Evolutionary conservation across 2,329 filamentous ascomycete genomes (phyloP).

Genomic region (Aspergillus sp.): DNA sequence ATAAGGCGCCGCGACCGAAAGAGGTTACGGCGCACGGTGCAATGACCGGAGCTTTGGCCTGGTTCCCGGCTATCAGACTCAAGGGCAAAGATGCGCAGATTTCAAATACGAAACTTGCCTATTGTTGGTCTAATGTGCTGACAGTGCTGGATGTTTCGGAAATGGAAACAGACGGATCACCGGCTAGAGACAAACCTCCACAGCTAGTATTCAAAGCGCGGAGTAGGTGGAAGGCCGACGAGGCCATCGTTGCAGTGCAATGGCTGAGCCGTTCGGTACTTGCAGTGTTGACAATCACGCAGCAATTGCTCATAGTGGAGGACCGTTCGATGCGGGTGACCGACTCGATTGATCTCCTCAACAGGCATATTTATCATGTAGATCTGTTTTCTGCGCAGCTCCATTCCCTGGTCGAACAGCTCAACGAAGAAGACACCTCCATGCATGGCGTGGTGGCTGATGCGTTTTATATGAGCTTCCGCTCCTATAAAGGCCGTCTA

Average conservation of each 20-base stretch:
- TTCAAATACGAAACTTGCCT: constrained; percentile 74
- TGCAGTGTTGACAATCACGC: constrained; percentile 85
- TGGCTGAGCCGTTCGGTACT: constrained; percentile 94
- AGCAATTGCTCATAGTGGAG: constrained; percentile 85
- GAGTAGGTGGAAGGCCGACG: constrained; percentile 85
- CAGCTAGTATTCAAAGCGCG: constrained; percentile 71
- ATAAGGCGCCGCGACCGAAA: constrained; percentile 85
- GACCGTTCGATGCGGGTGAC: constrained; percentile 84
- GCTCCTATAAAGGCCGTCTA: constrained; percentile 84
- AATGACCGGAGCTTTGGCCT: constrained; percentile 87
- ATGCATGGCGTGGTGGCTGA: constrained; percentile 96
- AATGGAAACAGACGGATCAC: constrained; percentile 45
- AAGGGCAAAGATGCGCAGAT: constrained; percentile 64
- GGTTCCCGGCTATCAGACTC: constrained; percentile 92
- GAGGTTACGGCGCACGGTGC: constrained; percentile 83
- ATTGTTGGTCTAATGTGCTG: constrained; percentile 98
- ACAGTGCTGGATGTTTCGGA: constrained; percentile 86
- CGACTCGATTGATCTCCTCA: constrained; percentile 84
- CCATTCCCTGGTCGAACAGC: constrained; percentile 72
- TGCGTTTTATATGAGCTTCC: constrained; percentile 97
- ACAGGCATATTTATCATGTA: constrained; percentile 84
- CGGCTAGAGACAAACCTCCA: constrained; percentile 68
- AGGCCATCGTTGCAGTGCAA: constrained; percentile 91
- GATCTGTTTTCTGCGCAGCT: constrained; percentile 87
- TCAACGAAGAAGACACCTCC: constrained; percentile 76